A percentile compares a stretch with the other conserved stretches of the same genome.
These are phyloP conservation scores for Rhodosporidiobolus sp. DNA, from an alignment of 768 basidiomycete species.

Conservation along the genomic window DNA sequence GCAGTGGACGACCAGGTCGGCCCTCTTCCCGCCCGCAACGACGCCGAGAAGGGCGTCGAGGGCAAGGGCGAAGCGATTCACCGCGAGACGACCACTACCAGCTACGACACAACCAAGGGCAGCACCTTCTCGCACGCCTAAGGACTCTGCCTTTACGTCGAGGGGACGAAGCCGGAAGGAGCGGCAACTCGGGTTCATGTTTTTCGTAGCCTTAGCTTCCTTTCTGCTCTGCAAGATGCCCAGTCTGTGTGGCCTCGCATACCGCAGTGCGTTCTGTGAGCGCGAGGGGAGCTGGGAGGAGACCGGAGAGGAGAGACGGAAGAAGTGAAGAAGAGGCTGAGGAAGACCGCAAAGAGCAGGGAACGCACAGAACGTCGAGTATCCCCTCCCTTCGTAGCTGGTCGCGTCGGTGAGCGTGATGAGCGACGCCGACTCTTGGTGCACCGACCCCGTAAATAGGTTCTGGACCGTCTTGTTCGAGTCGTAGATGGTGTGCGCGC, in stretches of 20 bases:
- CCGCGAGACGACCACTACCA: conserved; percentile 15
- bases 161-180: too few species aligned
- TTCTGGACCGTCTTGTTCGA: conserved; percentile 32
- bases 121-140: too few species aligned
- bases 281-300: too few species aligned
- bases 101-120: background rate
- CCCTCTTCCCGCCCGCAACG: background rate
- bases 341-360: too few species aligned
- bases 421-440: conserved; percentile 16
- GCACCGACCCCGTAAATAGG: conserved; percentile 6
- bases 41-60: conserved; percentile 21
- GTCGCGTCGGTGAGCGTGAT: conserved; percentile 25
- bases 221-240: too few species aligned
- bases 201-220: too few species aligned
- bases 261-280: too few species aligned
- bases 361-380: conserved; percentile 21
- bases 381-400: conserved; percentile 18
- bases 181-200: too few species aligned
- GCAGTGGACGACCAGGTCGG: conserved; percentile 16
- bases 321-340: too few species aligned
- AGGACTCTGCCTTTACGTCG: too few species aligned
- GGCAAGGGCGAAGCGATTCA: conserved; percentile 10
- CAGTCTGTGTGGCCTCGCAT: too few species aligned
- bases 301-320: background rate
- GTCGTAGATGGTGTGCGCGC: conserved; percentile 61